Percentiles rank a stretch among this genome's conserved stretches.
Evolutionary conservation across 1,139 yeast species (phyloP).

Genomic region (Kodamaea fungicola): DNA sequence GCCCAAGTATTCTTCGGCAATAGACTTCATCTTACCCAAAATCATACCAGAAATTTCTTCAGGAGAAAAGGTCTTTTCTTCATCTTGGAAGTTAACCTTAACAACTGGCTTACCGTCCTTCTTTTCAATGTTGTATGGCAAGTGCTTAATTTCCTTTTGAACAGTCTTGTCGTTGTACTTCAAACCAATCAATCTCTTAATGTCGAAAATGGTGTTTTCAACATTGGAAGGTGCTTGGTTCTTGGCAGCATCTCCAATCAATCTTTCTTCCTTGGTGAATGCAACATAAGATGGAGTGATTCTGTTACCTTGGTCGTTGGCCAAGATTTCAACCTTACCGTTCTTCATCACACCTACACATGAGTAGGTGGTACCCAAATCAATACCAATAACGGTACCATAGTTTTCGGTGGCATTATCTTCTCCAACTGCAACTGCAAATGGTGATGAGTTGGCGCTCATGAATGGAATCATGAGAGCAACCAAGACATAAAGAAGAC

Average conservation of each 20-base stretch:
- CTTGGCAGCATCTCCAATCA: constrained; percentile 93
- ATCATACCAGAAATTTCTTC: constrained; percentile 94
- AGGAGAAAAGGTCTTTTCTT: constrained; percentile 67
- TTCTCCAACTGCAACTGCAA: constrained; percentile 28
- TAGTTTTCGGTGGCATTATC: constrained; percentile 48
- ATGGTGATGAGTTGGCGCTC: constrained; percentile 10
- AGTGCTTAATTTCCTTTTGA: constrained; percentile 77
- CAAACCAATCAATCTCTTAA: constrained; percentile 83
- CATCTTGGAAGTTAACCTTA: constrained; percentile 62
- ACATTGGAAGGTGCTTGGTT: constrained; percentile 88
- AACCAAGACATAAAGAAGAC: constrained; percentile 17
- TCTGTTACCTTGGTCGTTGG: constrained; percentile 95
- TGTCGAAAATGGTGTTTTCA: constrained; percentile 75
- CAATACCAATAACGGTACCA: constrained; percentile 83
- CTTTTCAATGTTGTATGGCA: constrained; percentile 70
- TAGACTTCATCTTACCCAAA: constrained; percentile 85
- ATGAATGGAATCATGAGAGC: constrained; percentile 17
- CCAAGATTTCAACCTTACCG: constrained; percentile 88
- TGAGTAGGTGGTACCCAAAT: constrained; percentile 84
- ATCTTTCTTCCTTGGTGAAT: constrained; percentile 78
- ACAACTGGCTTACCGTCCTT: constrained; percentile 79
- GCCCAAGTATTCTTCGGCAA: constrained; percentile 90
- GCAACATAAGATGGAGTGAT: constrained; percentile 91
- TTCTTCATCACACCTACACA: constrained; percentile 94
- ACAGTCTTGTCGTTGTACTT: constrained; percentile 72